Percentiles rank a stretch among this genome's conserved stretches.
Conservation (phyloP, 345 rosid genomes). For the Lumnitzera racemosa region DNA sequence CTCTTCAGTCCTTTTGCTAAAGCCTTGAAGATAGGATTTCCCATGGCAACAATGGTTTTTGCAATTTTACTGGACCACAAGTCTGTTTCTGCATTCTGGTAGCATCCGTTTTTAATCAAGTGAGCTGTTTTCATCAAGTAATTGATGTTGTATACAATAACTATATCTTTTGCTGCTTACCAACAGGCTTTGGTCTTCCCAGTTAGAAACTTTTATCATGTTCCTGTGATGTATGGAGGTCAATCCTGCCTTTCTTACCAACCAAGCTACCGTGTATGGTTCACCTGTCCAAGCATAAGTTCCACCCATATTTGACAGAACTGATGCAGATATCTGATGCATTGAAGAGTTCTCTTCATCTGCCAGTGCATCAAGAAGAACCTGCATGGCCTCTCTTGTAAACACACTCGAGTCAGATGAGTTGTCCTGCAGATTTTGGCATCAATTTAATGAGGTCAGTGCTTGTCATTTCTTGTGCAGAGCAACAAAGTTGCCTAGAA, state of each 20-base stretch:
- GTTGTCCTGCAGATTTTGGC: constrained; percentile 42
- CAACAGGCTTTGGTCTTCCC: constrained; percentile 73
- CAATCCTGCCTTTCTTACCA: constrained; percentile 80
- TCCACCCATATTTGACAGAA: constrained; percentile 81
- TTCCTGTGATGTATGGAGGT: constrained; percentile 50
- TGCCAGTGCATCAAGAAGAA: constrained; percentile 45
- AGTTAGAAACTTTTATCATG: constrained; percentile 64
- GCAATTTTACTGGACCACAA: constrained; percentile 70
- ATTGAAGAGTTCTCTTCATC: constrained; percentile 33
- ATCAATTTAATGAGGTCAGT: not conserved
- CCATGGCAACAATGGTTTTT: constrained; percentile 36
- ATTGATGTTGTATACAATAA: not conserved
- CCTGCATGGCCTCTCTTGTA: constrained; percentile 43
- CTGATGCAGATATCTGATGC: constrained; percentile 49
- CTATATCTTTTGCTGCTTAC: constrained; percentile 20
- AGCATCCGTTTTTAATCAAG: not conserved
- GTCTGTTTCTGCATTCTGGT: constrained; percentile 65
- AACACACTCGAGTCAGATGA: constrained; percentile 33
- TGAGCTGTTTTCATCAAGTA: not conserved
- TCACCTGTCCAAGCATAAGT: constrained; percentile 89
- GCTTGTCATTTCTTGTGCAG: not conserved
- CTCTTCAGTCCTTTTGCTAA: constrained; percentile 59
- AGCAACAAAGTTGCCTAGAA: not conserved
- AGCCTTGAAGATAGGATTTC: constrained; percentile 48
- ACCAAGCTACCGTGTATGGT: constrained; percentile 75